Evolutionary conservation across 257 asterid species (phyloP), one percentile per base, ranked within the genome.

Genomic region (Plantago major): DNA sequence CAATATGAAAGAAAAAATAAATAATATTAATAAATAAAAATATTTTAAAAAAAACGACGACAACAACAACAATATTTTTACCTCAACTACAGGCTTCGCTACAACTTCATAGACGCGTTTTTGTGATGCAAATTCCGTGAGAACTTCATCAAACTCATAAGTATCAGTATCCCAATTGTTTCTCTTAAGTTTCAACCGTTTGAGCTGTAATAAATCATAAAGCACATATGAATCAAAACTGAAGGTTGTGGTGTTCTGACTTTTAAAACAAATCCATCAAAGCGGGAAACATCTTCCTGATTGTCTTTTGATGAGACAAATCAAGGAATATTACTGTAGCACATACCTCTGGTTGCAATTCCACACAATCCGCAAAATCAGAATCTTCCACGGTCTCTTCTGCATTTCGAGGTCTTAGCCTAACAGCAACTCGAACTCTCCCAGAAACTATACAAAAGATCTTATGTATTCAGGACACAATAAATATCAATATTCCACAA

Each of bases 71-170:
- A 22, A 22, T 2, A 22, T 44, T 42, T 8, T 63, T 70, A 90
- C 96, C 96, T 88, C 96, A 71, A 90, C 95, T 1, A 90, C 98
- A 55, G 98, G 98, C 80, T 86, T 90, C 57, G 96, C 98, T 52
- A 90, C 96, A 45, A 73, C 94, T 84, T 90, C 96, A 33, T 85
- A 90, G n/a, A 88, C 96, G 55, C 96, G 95, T 65, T 82, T 88
- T 66, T 90, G 96, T 11, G 98, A 90, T 46, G 98, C 81, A 71
- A 75, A 80, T 63, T 90, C 98, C 0, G 96, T 83, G 11, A 90
- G 78, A 49, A 90, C 88, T 71, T 90, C 96, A 72, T 88, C 98
- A 37, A 90, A 90, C 78, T 90, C 98, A 54, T 65, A 90, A 3
- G 96, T 85, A 70, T 90, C 97, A 33, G 89, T 78, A 68, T 90